Conservation (phyloP, 495 filamentous ascomycete genomes). For the Lasiosphaeria hispida region DNA sequence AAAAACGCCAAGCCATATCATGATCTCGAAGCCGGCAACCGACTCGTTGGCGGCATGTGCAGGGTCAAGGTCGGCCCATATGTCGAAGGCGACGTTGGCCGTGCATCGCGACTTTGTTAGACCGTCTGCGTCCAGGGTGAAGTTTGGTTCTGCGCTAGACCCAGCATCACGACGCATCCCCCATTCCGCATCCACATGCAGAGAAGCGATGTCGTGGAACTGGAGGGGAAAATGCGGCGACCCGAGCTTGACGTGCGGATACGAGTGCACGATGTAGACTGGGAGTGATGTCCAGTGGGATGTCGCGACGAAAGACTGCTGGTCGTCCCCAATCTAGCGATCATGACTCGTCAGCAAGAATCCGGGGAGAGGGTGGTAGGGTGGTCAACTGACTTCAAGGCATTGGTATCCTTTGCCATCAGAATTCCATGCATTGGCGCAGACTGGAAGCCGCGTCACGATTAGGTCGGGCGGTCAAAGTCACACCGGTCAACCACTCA, state of each 20-base stretch:
- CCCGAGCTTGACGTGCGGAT: conserved; percentile 13
- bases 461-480: no score
- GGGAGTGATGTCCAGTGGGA: conserved; percentile 4
- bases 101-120: not conserved
- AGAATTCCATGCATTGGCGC: conserved; percentile 11
- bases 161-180: not conserved
- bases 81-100: conserved; percentile 11
- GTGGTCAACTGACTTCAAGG: not conserved
- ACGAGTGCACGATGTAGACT: not conserved
- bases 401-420: conserved; percentile 10
- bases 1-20: conserved; percentile 8
- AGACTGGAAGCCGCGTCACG: not conserved
- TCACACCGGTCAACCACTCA: no score
- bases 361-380: not conserved
- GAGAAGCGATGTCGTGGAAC: conserved; percentile 4
- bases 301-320: conserved; percentile 5
- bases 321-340: not conserved
- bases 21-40: conserved; percentile 6
- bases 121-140: not conserved
- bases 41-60: not conserved
- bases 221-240: not conserved
- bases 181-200: conserved; percentile 3
- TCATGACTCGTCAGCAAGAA: not conserved
- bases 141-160: not conserved
- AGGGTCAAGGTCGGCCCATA: conserved; percentile 9